Percentiles rank a stretch among this genome's conserved stretches.
phyloP scores from a whole-genome alignment of 768 basidiomycete genomes.

The Epithele typhae region DNA sequence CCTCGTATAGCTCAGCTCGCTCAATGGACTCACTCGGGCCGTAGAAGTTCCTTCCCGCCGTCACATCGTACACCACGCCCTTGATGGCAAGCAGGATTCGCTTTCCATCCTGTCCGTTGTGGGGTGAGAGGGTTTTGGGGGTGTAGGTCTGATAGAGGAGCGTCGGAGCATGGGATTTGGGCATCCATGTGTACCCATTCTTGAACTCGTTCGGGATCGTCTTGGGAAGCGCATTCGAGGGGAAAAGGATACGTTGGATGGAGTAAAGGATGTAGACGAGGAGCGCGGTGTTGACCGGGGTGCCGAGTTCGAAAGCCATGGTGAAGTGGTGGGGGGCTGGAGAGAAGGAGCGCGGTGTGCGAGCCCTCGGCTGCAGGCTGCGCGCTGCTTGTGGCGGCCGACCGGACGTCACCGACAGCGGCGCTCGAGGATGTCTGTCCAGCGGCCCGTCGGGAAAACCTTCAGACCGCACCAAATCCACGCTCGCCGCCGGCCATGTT shows the following conservation, averaged over 20 bases:
- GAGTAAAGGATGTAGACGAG: constrained; percentile 77
- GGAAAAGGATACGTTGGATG: constrained; percentile 69
- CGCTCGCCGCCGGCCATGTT: too few species aligned
- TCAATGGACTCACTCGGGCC: constrained; percentile 87
- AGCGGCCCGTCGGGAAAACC: too few species aligned
- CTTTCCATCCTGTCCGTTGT: constrained; percentile 57
- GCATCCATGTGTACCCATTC: constrained; percentile 89
- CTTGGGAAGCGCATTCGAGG: constrained; percentile 48
- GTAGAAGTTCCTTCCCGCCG: constrained; percentile 85
- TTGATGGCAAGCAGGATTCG: constrained; percentile 86
- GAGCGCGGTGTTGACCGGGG: constrained; percentile 76
- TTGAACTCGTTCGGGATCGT: constrained; percentile 67
- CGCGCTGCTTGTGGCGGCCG: too few species aligned
- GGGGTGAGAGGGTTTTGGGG: constrained; percentile 66
- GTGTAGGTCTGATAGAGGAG: constrained; percentile 77
- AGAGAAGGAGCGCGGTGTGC: too few species aligned
- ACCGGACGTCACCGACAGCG: too few species aligned
- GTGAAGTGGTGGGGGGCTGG: constrained; percentile 1
- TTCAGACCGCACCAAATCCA: too few species aligned
- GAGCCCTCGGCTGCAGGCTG: too few species aligned
- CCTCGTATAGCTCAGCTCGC: too few species aligned
- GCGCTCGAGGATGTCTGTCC: too few species aligned
- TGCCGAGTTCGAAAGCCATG: constrained; percentile 47
- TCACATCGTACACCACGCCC: constrained; percentile 90
- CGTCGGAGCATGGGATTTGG: constrained; percentile 73